A percentile compares a stretch with the other conserved stretches of the same genome.
These are phyloP conservation scores for Diaporthe humulicola DNA, from an alignment of 2,329 filamentous ascomycete species.

Conservation along the genomic window DNA sequence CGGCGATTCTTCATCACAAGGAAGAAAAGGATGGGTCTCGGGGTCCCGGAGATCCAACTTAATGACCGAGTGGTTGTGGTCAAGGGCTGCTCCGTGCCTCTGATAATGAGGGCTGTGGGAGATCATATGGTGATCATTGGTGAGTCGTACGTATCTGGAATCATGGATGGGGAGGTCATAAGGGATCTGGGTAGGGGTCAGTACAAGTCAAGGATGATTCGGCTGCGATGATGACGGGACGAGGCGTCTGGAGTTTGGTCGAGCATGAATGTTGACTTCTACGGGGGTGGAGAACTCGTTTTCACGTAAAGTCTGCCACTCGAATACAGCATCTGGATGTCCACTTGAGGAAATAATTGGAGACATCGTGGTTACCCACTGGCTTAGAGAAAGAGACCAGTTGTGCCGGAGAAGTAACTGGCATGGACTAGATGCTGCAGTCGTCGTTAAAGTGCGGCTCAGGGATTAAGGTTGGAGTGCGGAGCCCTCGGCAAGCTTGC, in stretches of 20 bases:
- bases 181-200: not conserved
- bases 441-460: slow-evolving; percentile 12
- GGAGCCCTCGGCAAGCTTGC: slow-evolving; percentile 17
- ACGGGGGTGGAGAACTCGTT: too few species aligned
- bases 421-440: too few species aligned
- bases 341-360: too few species aligned
- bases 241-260: too few species aligned
- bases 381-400: too few species aligned
- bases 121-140: not conserved
- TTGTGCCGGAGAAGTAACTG: too few species aligned
- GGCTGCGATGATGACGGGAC: too few species aligned
- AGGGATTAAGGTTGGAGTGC: not conserved
- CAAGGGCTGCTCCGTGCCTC: not conserved
- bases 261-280: too few species aligned
- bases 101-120: not conserved
- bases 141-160: not conserved
- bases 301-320: too few species aligned
- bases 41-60: not conserved
- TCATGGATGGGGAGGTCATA: not conserved
- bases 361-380: too few species aligned
- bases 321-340: too few species aligned
- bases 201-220: too few species aligned
- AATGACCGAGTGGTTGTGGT: not conserved
- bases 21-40: not conserved
- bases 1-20: not conserved